Base-by-base conservation (phyloP, 2,329 filamentous ascomycete species). In the Xylariaceae sp. region DNA sequence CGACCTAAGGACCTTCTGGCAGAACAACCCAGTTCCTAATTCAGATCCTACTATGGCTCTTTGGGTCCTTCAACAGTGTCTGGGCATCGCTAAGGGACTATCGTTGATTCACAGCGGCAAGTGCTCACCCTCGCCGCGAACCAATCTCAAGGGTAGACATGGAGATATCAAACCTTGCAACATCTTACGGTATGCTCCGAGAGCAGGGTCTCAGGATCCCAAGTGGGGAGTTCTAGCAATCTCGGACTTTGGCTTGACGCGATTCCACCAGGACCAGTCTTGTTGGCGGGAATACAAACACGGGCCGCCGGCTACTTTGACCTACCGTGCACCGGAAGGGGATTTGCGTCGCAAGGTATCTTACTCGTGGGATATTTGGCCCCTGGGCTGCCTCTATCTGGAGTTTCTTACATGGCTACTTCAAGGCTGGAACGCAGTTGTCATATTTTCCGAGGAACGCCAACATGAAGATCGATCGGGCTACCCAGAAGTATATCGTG, bases 401-500 rank as follows among this genome's bases (percentile, higher is more conserved):
- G 61, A 64, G 6, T 64, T 65, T 36, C 7, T 62, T 3, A 64
- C 52, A 3, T 65, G 63, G 61, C 53, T 56, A 9, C 53, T 65
- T 1, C 31, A n/a, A 6, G 63, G 63, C 1, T 63, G 61, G 58
- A 12, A 61, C 2, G 57, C 16, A 2, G 47, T 61, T 17, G 56
- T 55, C 6, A 23, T 40, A 14, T 64, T 64, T 26, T 49, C 47
- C 2, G 28, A 39, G 8, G 23, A 39, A 2, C 48, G 56, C 9
- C 7, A n/a, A 24, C 1, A 17, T 2, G 43, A 33, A n/a, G 44
- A 47, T 6, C 19, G 4, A 7, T 36, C 21, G 6, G 9, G 12
- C 6, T 16, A n/a, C 11, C 11, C 12, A 8, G 17, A 24, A n/a
- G n/a, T n/a, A 9, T 21, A 8, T 14, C 19, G 8, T 3, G 44